phyloP scores from a whole-genome alignment of 768 basidiomycete species.

The Lepiota subincarnata region DNA sequence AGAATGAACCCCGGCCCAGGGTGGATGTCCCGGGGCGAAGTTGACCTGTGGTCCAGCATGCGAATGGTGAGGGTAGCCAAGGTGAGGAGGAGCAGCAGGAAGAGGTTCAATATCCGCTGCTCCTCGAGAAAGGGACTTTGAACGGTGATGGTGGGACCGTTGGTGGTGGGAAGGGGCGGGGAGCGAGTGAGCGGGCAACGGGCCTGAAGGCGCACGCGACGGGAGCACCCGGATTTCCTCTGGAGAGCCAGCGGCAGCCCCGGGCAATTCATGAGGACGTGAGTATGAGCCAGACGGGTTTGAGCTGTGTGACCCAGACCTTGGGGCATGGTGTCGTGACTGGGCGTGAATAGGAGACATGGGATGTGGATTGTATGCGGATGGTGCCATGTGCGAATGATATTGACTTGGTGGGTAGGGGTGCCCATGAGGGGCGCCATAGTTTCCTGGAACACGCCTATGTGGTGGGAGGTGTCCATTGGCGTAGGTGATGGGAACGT shows the following conservation, averaged over 20 bases:
- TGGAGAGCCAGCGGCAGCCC: constrained; percentile 24
- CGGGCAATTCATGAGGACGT: constrained; percentile 21
- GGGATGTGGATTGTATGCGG: constrained; percentile 13
- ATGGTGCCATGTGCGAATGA: constrained; percentile 22
- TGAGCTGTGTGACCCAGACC: constrained; percentile 34
- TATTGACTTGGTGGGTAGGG: neutral
- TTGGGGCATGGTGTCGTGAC: constrained; percentile 31
- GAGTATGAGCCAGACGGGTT: constrained; percentile 25
- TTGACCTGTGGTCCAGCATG: constrained; percentile 22
- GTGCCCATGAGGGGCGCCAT: constrained; percentile 18
- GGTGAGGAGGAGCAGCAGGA: constrained; percentile 21
- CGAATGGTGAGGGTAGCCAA: constrained; percentile 16
- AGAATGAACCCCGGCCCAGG: constrained; percentile 4
- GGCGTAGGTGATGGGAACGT: constrained; percentile 56
- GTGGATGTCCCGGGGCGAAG: constrained; percentile 16
- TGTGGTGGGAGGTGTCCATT: constrained; percentile 18
- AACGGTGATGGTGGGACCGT: constrained; percentile 29
- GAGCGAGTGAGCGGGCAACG: constrained; percentile 23
- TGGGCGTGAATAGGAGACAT: constrained; percentile 13
- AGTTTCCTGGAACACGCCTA: constrained; percentile 17
- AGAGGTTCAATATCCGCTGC: constrained; percentile 23
- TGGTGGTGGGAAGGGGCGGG: constrained; percentile 28
- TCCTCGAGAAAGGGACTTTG: constrained; percentile 42
- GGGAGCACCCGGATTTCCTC: constrained; percentile 65
- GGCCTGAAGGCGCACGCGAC: constrained; percentile 29